These are phyloP conservation scores for Yamadazyma sp. DNA, from an alignment of 1,139 yeast species.

Conservation along the genomic window DNA sequence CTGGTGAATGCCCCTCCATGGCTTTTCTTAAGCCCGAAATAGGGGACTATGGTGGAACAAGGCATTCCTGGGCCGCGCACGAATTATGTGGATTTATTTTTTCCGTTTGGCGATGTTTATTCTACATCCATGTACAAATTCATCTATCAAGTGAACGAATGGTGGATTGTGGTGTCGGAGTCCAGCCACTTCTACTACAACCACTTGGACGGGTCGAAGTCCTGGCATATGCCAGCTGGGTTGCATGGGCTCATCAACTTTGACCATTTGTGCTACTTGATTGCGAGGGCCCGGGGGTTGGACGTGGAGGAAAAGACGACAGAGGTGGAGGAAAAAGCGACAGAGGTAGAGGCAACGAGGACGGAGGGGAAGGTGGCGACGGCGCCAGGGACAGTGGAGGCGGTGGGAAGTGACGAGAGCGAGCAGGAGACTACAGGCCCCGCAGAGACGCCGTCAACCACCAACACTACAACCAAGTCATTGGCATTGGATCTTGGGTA, in stretches of 20 bases:
- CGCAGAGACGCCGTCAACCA: too few species aligned
- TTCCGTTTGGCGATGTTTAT: background rate
- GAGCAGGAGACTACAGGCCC: too few species aligned
- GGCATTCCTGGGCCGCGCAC: background rate
- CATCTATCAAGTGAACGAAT: conserved; percentile 10
- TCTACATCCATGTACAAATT: conserved; percentile 13
- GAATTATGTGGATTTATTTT: too few species aligned
- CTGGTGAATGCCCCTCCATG: background rate
- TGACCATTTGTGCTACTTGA: conserved; percentile 31
- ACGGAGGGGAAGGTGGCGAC: background rate
- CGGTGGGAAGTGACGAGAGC: too few species aligned
- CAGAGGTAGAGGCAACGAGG: background rate
- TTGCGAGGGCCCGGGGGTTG: conserved; percentile 34
- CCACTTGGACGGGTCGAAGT: conserved; percentile 3
- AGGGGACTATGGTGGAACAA: background rate
- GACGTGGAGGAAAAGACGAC: conserved; percentile 2
- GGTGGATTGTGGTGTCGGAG: conserved; percentile 15
- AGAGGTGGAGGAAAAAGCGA: conserved; percentile 1
- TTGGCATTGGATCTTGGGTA: conserved; percentile 7
- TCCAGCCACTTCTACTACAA: conserved; percentile 15
- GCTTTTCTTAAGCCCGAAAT: background rate
- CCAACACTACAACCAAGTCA: too few species aligned
- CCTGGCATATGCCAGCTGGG: conserved; percentile 14
- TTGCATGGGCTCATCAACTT: conserved; percentile 19
- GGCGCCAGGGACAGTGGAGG: background rate